Conservation (phyloP, 768 basidiomycete genomes). For the Suillus discolor region DNA sequence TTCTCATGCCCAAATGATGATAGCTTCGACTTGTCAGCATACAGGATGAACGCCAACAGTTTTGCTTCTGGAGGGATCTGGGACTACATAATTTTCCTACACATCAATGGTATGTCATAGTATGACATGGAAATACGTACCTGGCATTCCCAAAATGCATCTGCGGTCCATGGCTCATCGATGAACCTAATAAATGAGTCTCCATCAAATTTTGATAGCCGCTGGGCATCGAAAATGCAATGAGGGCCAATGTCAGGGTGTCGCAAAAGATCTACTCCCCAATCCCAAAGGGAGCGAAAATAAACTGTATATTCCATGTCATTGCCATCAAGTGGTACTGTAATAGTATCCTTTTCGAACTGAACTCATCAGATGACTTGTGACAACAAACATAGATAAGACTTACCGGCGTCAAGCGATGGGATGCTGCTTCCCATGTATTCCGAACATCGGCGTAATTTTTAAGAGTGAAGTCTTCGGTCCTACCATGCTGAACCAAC, state of each 20-base stretch:
- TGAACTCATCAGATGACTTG: too few species aligned
- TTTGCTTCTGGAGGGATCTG: conserved; percentile 21
- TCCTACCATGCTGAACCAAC: too few species aligned
- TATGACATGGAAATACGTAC: conserved; percentile 21
- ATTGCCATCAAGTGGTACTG: not conserved
- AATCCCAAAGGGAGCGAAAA: conserved; percentile 28
- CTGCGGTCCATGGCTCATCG: conserved; percentile 43
- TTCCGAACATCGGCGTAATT: too few species aligned
- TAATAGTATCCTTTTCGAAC: too few species aligned
- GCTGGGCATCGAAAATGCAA: conserved; percentile 35
- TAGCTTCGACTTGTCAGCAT: conserved; percentile 42
- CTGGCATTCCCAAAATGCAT: conserved; percentile 39
- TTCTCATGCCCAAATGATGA: conserved; percentile 42
- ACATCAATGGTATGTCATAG: not conserved
- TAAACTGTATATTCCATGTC: conserved; percentile 13
- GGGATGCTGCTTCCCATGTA: too few species aligned
- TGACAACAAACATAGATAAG: too few species aligned
- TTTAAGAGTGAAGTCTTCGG: too few species aligned
- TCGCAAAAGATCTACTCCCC: conserved; percentile 29
- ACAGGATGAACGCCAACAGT: conserved; percentile 36
- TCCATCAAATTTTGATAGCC: conserved; percentile 31
- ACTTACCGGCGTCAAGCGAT: too few species aligned
- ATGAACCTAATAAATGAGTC: conserved; percentile 29
- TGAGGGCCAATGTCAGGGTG: conserved; percentile 25
- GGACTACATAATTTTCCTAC: not conserved